Base-by-base conservation (phyloP, 2,329 filamentous ascomycete species). In the Talaromyces sp. region DNA sequence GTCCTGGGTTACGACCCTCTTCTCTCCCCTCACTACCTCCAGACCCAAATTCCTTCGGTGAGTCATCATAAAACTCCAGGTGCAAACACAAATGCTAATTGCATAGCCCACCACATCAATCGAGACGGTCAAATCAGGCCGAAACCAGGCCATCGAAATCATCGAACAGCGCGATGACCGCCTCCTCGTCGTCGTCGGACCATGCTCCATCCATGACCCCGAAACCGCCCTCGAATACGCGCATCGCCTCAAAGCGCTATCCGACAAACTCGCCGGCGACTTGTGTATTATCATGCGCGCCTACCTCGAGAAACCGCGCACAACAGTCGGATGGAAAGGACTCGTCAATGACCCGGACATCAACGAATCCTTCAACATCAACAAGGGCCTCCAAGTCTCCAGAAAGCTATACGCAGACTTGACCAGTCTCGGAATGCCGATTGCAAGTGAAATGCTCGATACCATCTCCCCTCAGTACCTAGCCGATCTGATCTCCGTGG, bases 281-380 rank as follows among this genome's bases (percentile, higher is more conserved):
- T 85, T 99, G 56, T 89, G 89, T 78, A 91, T 99, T 77, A 89
- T 99, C 75, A 99, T 99, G 95, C 92, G 95, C 73, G 93, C 93
- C 76, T 99, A 99, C 86, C 90, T 99, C 61, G 95, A 99, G 85
- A 99, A 99, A 86, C 95, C 95, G 49, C 90, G 95, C 68, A 99
- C 95, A 59, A 99, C 95, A 0, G 93, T 99, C 59, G 95, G 95
- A 76, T 99, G 95, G 95, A 99, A 99, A 83, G 95, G 95, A 61
- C 85, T 99, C 78, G 97, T 99, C 85, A 99, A 99, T 81, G 95
- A 99, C 79, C 95, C 95, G 2, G 93, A 98, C 74, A 97, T 99
- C 77, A 92, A 99, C 79, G 90, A 95, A 78, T 95, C 90, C 75
- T 99, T 91, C 89, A 88, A 97, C 83, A 99, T 99, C 84, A 99